Percentiles rank a stretch among this genome's conserved stretches.
These are phyloP conservation scores for Paratinospora sagittata DNA, from an alignment of 164 flowering plant genomes.

Conservation along the genomic window DNA sequence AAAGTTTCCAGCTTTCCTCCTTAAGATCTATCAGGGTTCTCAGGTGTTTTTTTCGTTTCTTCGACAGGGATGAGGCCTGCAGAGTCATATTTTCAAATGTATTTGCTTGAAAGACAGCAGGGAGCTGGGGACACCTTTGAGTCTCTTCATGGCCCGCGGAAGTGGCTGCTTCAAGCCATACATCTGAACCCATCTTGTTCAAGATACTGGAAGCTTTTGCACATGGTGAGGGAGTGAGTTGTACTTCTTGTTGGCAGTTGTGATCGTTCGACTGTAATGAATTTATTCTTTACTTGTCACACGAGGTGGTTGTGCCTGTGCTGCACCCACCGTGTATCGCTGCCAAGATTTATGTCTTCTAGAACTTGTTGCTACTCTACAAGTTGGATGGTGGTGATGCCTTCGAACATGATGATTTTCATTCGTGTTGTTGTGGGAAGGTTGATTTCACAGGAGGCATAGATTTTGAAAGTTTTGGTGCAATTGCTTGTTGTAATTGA, in stretches of 20 bases:
- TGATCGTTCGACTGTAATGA: not conserved
- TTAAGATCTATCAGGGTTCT: too few species aligned
- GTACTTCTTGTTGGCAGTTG: not conserved
- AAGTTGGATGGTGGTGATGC: too few species aligned
- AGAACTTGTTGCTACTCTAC: too few species aligned
- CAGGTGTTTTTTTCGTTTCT: conserved; percentile 1
- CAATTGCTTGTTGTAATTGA: too few species aligned
- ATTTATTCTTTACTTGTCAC: not conserved
- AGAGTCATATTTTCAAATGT: conserved; percentile 82
- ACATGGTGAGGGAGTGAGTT: conserved; percentile 23
- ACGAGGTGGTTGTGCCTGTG: not conserved
- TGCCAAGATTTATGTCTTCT: too few species aligned
- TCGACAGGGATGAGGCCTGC: conserved; percentile 70
- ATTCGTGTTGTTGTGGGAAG: too few species aligned
- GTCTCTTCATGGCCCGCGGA: conserved; percentile 33
- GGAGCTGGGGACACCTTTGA: conserved; percentile 28
- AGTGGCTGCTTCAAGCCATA: conserved; percentile 69
- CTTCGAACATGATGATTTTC: too few species aligned
- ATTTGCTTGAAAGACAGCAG: conserved; percentile 52
- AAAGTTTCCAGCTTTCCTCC: too few species aligned
- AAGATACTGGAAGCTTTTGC: conserved; percentile 79
- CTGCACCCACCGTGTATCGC: too few species aligned
- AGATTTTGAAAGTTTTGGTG: too few species aligned
- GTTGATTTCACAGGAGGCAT: too few species aligned
- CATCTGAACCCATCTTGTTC: conserved; percentile 82